Conservation (phyloP, 306 rosid species). For the Adenanthera pavonina region DNA sequence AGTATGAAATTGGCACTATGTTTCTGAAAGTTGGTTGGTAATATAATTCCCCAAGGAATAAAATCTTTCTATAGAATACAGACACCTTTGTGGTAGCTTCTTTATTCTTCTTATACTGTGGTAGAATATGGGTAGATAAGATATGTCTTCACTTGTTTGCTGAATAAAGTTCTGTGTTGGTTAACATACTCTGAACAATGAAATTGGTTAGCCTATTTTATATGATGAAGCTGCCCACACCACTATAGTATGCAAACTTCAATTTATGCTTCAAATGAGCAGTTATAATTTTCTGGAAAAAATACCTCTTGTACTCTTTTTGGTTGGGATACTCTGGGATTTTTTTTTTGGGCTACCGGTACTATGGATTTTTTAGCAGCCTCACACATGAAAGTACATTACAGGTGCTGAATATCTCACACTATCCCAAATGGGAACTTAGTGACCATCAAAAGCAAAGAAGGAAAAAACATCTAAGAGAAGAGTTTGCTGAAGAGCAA, state of each 20-base stretch:
- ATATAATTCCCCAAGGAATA: neutral
- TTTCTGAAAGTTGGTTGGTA: constrained; percentile 7
- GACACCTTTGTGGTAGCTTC: neutral
- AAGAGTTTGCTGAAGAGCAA: too few species aligned
- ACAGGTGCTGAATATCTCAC: too few species aligned
- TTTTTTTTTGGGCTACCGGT: too few species aligned
- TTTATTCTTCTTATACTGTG: neutral
- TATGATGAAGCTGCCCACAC: constrained; percentile 1
- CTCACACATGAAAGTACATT: too few species aligned
- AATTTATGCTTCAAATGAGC: too few species aligned
- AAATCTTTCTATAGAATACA: neutral
- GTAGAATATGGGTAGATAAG: neutral
- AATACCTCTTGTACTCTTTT: too few species aligned
- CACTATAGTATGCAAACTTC: neutral
- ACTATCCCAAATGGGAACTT: too few species aligned
- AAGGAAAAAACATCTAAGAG: too few species aligned
- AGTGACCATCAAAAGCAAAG: too few species aligned
- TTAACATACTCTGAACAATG: constrained; percentile 4
- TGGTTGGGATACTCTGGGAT: too few species aligned
- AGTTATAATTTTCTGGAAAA: too few species aligned
- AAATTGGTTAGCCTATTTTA: neutral
- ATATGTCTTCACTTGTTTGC: constrained; percentile 18
- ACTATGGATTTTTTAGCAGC: too few species aligned
- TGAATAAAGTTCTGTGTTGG: constrained; percentile 14
- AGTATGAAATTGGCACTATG: neutral